A percentile compares a stretch with the other conserved stretches of the same genome.
Conservation (phyloP, 2,329 filamentous ascomycete genomes). For the Teratosphaeria epicoccoides region DNA sequence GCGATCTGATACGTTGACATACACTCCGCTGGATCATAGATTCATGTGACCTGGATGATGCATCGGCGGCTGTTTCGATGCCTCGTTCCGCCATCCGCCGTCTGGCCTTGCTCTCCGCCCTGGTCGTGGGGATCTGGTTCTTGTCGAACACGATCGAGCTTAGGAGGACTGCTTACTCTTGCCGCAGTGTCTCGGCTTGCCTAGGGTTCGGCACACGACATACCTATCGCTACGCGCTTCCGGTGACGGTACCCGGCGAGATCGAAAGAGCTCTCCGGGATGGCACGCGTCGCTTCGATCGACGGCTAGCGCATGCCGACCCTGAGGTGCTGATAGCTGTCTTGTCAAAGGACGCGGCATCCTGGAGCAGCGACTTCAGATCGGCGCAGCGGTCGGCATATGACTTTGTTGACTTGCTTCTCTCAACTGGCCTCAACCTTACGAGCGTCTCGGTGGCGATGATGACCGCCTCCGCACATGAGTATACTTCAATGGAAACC, state of each 20-base stretch:
- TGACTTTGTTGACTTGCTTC: constrained; percentile 10
- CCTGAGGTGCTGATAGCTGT: constrained; percentile 8
- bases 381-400: constrained; percentile 5
- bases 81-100: not conserved
- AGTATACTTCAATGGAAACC: constrained; percentile 5
- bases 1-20: no score
- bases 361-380: constrained; percentile 13
- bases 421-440: constrained; percentile 6
- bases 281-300: constrained; percentile 7
- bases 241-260: not conserved
- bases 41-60: not conserved
- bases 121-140: constrained; percentile 2
- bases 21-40: no score
- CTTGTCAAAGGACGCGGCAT: constrained; percentile 6
- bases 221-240: not conserved
- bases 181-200: constrained; percentile 7
- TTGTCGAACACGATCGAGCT: constrained; percentile 6
- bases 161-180: constrained; percentile 7
- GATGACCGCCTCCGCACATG: constrained; percentile 5
- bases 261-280: constrained; percentile 4
- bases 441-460: constrained; percentile 8
- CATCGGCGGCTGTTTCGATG: not conserved
- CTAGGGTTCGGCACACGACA: constrained; percentile 3
- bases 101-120: not conserved
- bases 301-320: not conserved